Conservation (phyloP, 805 yeast genomes). For the Cyberlindnera mycetangii region DNA sequence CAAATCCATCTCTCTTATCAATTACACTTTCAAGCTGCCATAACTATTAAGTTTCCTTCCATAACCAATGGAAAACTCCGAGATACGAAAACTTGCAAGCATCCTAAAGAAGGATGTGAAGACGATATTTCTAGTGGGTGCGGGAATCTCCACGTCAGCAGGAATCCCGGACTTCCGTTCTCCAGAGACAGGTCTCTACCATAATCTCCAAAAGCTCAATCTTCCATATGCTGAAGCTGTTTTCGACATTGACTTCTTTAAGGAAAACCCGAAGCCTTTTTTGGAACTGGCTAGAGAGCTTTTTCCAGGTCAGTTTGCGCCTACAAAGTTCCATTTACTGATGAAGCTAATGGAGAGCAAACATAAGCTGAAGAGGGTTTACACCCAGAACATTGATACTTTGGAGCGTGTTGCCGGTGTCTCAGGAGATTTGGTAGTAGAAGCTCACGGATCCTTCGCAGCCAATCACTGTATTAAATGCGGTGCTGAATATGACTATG, state of each 20-base stretch:
- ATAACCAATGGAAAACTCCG: background rate
- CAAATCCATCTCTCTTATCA: background rate
- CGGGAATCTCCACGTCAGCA: slow-evolving; percentile 90
- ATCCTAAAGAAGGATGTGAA: slow-evolving; percentile 8
- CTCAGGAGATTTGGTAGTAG: slow-evolving; percentile 59
- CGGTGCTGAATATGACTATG: slow-evolving; percentile 46
- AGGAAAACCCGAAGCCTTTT: slow-evolving; percentile 76
- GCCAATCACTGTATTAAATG: slow-evolving; percentile 82
- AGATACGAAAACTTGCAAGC: slow-evolving; percentile 7
- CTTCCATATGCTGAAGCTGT: slow-evolving; percentile 95
- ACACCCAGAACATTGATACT: slow-evolving; percentile 93
- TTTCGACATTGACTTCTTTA: slow-evolving; percentile 82
- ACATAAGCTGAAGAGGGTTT: slow-evolving; percentile 61
- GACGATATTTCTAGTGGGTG: slow-evolving; percentile 71
- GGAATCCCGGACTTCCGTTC: slow-evolving; percentile 96
- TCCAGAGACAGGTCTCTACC: slow-evolving; percentile 84
- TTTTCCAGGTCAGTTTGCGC: slow-evolving; percentile 83
- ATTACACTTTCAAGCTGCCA: background rate
- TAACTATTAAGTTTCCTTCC: no score
- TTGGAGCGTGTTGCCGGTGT: slow-evolving; percentile 85
- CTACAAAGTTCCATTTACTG: slow-evolving; percentile 78
- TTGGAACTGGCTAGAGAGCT: slow-evolving; percentile 80
- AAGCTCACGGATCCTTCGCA: slow-evolving; percentile 96
- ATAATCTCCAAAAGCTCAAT: slow-evolving; percentile 68
- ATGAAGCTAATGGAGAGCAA: slow-evolving; percentile 66